Conservation (phyloP, 768 basidiomycete genomes). For the Xerocomus spinulosus region DNA sequence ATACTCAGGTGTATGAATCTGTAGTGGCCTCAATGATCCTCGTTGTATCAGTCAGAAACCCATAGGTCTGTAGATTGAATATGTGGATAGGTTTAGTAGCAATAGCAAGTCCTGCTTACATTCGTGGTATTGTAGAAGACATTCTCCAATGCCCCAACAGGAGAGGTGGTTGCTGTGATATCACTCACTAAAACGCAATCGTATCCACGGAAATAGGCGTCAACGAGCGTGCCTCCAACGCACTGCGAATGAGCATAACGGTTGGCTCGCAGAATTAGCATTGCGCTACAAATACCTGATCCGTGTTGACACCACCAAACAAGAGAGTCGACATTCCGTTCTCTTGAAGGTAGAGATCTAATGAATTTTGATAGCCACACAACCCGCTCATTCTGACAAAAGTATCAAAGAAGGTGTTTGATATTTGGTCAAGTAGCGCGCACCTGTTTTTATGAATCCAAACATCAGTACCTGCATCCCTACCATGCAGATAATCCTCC, state of each 20-base stretch:
- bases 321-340: slow-evolving; percentile 58
- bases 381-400: slow-evolving; percentile 54
- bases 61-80: slow-evolving; percentile 39
- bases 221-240: slow-evolving; percentile 58
- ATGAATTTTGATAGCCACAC: slow-evolving; percentile 59
- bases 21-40: slow-evolving; percentile 24
- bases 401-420: background rate
- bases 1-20: background rate
- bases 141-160: slow-evolving; percentile 51
- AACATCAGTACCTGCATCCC: slow-evolving; percentile 53
- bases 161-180: slow-evolving; percentile 59
- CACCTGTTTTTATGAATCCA: slow-evolving; percentile 73
- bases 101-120: slow-evolving; percentile 33
- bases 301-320: slow-evolving; percentile 63
- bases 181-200: slow-evolving; percentile 58
- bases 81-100: background rate
- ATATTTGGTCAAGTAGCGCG: background rate
- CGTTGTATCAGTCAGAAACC: slow-evolving; percentile 42
- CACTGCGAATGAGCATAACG: slow-evolving; percentile 36
- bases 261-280: background rate
- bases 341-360: slow-evolving; percentile 60
- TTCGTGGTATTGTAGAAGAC: slow-evolving; percentile 53
- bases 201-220: slow-evolving; percentile 62
- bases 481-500: slow-evolving; percentile 47
- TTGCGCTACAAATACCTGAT: slow-evolving; percentile 42